Conservation (phyloP, 805 yeast genomes). For the Debaryomyces hansenii region DNA sequence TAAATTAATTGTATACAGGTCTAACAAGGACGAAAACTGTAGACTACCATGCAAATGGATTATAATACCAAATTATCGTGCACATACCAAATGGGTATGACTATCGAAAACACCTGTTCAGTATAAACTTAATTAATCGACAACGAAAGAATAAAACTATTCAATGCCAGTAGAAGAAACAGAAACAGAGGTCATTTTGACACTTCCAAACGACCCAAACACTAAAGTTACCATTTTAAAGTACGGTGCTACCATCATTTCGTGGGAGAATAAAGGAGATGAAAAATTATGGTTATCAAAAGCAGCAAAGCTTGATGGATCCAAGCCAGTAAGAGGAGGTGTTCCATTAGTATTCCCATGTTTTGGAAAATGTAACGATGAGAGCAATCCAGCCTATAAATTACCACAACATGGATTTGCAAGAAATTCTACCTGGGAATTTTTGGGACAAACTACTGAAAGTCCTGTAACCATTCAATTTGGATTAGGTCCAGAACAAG, state of each 20-base stretch:
- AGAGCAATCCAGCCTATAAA: slow-evolving; percentile 52
- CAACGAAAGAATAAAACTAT: not conserved
- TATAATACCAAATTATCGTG: not conserved
- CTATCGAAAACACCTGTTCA: not conserved
- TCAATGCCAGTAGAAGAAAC: slow-evolving; percentile 67
- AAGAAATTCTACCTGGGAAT: slow-evolving; percentile 88
- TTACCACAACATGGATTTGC: slow-evolving; percentile 98
- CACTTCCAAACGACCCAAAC: slow-evolving; percentile 50
- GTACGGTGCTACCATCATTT: slow-evolving; percentile 84
- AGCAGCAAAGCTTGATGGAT: slow-evolving; percentile 85
- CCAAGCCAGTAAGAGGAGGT: slow-evolving; percentile 96
- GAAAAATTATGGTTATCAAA: slow-evolving; percentile 84
- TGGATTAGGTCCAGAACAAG: slow-evolving; percentile 84
- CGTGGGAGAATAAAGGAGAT: slow-evolving; percentile 69
- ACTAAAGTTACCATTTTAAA: slow-evolving; percentile 70
- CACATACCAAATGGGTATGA: not conserved
- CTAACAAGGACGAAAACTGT: too few species aligned
- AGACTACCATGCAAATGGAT: too few species aligned
- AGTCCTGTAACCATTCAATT: slow-evolving; percentile 80
- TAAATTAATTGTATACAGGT: too few species aligned
- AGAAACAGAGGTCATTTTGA: slow-evolving; percentile 59
- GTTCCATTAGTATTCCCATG: slow-evolving; percentile 95
- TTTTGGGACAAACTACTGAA: slow-evolving; percentile 77
- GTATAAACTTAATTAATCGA: not conserved
- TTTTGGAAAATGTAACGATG: slow-evolving; percentile 68